Conservation (phyloP, 768 basidiomycete species). For the Ephemerocybe angulata region DNA sequence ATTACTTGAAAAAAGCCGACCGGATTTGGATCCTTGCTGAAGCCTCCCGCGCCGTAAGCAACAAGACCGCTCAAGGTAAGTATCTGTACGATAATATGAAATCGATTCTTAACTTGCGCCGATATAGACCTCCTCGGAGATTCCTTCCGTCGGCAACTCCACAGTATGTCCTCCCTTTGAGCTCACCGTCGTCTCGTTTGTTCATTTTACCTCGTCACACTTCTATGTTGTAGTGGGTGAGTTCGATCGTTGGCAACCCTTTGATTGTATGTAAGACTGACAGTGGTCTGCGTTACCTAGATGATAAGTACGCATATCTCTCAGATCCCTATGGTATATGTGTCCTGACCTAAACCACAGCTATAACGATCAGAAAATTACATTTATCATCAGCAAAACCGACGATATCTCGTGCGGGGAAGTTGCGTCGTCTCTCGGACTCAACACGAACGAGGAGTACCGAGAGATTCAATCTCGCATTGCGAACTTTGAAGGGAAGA, state of each 20-base stretch:
- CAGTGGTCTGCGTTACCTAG: constrained; percentile 21
- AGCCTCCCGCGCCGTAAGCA: constrained; percentile 58
- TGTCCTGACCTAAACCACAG: constrained; percentile 22
- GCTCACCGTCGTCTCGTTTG: too few species aligned
- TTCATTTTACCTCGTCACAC: neutral
- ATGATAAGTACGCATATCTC: constrained; percentile 47
- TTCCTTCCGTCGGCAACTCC: constrained; percentile 34
- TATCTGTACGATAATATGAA: neutral
- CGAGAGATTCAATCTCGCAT: constrained; percentile 47
- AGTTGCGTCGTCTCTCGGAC: constrained; percentile 44
- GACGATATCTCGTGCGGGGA: constrained; percentile 61
- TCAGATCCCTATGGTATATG: neutral
- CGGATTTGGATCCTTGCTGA: constrained; percentile 67
- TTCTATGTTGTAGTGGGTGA: constrained; percentile 37
- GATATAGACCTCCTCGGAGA: constrained; percentile 52
- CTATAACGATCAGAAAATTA: constrained; percentile 55
- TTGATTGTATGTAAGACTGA: neutral
- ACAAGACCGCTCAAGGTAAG: constrained; percentile 56
- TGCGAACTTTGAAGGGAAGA: constrained; percentile 30
- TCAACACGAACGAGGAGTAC: constrained; percentile 50
- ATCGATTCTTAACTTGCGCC: neutral
- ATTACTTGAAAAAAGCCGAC: constrained; percentile 62
- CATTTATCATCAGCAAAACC: constrained; percentile 61
- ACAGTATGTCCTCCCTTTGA: too few species aligned
- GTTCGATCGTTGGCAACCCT: constrained; percentile 10